phyloP scores from a whole-genome alignment of 1,284 basidiomycete species.

The Afroboletus lepidellus region DNA sequence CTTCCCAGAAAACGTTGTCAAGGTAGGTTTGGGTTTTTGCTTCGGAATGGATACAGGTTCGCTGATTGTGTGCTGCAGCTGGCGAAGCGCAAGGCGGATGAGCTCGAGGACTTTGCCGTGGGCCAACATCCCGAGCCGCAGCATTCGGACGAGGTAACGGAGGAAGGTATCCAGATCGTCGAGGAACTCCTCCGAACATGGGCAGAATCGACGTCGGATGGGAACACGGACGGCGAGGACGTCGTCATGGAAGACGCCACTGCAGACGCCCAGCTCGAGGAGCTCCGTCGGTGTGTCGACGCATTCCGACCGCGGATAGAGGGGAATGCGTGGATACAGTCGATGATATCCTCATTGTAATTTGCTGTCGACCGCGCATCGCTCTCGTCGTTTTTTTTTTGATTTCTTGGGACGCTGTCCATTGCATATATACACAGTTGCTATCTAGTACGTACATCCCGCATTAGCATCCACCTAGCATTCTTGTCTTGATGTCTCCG shows the following conservation, averaged over 20 bases:
- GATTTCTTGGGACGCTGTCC: too few relatives aligned
- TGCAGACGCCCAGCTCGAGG: conserved; percentile 61
- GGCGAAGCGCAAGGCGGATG: conserved; percentile 93
- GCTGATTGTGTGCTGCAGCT: conserved; percentile 48
- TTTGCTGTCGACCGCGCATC: too few relatives aligned
- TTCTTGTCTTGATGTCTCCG: too few relatives aligned
- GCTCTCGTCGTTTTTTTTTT: too few relatives aligned
- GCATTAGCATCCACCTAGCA: too few relatives aligned
- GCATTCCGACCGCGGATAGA: conserved; percentile 69
- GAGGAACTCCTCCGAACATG: conserved; percentile 80
- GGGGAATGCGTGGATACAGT: conserved; percentile 63
- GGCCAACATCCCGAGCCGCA: conserved; percentile 43
- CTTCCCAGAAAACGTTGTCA: conserved; percentile 93
- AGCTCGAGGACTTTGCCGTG: conserved; percentile 89
- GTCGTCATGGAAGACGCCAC: conserved; percentile 54
- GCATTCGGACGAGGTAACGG: conserved; percentile 60
- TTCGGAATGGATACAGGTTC: not conserved
- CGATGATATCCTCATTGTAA: conserved; percentile 51
- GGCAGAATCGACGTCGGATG: conserved; percentile 40
- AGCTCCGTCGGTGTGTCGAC: conserved; percentile 65
- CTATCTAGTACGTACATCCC: too few relatives aligned
- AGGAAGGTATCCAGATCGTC: conserved; percentile 80
- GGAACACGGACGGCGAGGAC: conserved; percentile 48
- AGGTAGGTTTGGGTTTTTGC: conserved; percentile 46
- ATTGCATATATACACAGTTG: too few relatives aligned